These are phyloP conservation scores for Corylus avellana DNA, from an alignment of 306 rosid species.

Conservation along the genomic window DNA sequence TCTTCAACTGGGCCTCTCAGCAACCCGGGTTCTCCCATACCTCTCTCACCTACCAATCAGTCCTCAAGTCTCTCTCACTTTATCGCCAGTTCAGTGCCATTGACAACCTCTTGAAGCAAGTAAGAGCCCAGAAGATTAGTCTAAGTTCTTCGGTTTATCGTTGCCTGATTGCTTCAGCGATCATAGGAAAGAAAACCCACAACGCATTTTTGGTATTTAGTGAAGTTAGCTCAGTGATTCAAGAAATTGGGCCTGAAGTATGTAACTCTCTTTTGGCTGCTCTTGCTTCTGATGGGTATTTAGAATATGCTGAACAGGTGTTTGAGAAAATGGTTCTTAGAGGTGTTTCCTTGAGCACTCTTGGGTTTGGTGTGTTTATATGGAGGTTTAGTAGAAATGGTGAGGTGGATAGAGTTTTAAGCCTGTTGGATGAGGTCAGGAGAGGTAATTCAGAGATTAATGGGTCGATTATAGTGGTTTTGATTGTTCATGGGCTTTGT, in stretches of 20 bases:
- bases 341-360: constrained; percentile 49
- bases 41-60: constrained; percentile 55
- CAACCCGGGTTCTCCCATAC: constrained; percentile 75
- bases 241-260: constrained; percentile 44
- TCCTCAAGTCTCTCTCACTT: constrained; percentile 62
- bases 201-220: constrained; percentile 56
- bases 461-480: constrained; percentile 69
- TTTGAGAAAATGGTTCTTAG: constrained; percentile 61
- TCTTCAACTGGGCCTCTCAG: constrained; percentile 95
- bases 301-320: constrained; percentile 54
- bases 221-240: constrained; percentile 16
- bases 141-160: constrained; percentile 53
- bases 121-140: constrained; percentile 43
- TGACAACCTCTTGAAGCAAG: constrained; percentile 60
- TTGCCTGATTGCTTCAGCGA: constrained; percentile 53
- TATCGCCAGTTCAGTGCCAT: constrained; percentile 57
- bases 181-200: constrained; percentile 47
- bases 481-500: constrained; percentile 73
- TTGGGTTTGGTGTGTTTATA: constrained; percentile 80
- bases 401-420: constrained; percentile 42
- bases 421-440: constrained; percentile 52
- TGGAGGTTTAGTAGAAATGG: constrained; percentile 55
- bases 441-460: constrained; percentile 50
- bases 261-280: constrained; percentile 77
- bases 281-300: constrained; percentile 58